Conservation (phyloP, 495 filamentous ascomycete genomes). For the Neurospora sp. region DNA sequence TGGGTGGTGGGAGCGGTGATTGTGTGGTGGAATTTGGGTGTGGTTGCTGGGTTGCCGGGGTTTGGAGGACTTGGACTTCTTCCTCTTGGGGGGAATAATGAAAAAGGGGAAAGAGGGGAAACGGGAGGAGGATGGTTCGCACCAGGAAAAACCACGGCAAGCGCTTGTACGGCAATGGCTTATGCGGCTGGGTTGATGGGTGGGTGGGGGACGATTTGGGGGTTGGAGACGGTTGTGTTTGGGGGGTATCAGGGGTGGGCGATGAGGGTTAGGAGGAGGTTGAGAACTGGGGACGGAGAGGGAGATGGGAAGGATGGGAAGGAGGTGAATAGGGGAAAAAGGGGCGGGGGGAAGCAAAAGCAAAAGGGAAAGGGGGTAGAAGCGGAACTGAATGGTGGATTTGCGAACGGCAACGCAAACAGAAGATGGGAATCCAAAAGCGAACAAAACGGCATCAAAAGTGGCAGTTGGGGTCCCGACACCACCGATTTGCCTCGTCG, state of each 20-base stretch:
- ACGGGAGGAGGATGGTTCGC: background rate
- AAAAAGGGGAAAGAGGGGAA: too few relatives aligned
- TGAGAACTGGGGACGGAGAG: background rate
- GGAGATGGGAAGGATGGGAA: background rate
- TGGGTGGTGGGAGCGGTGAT: conserved; percentile 42
- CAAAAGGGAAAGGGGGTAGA: background rate
- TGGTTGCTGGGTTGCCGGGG: conserved; percentile 20
- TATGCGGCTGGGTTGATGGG: conserved; percentile 60
- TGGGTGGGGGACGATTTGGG: conserved; percentile 60
- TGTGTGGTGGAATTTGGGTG: conserved; percentile 24
- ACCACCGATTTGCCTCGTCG: background rate
- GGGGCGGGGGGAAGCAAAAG: conserved; percentile 20
- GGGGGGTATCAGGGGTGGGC: conserved; percentile 57
- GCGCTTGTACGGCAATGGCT: conserved; percentile 47
- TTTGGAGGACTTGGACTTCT: background rate
- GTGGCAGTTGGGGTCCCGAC: background rate
- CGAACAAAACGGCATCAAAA: background rate
- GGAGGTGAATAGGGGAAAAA: too few relatives aligned
- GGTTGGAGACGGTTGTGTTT: conserved; percentile 49
- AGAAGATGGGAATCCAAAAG: background rate
- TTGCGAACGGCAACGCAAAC: background rate
- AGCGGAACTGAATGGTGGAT: background rate
- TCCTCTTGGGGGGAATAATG: too few relatives aligned
- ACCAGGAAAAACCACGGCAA: conserved; percentile 28
- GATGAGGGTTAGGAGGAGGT: conserved; percentile 39